Base-by-base conservation (phyloP, 2,329 filamentous ascomycete species). In the Aspergillus thermomutatus region DNA sequence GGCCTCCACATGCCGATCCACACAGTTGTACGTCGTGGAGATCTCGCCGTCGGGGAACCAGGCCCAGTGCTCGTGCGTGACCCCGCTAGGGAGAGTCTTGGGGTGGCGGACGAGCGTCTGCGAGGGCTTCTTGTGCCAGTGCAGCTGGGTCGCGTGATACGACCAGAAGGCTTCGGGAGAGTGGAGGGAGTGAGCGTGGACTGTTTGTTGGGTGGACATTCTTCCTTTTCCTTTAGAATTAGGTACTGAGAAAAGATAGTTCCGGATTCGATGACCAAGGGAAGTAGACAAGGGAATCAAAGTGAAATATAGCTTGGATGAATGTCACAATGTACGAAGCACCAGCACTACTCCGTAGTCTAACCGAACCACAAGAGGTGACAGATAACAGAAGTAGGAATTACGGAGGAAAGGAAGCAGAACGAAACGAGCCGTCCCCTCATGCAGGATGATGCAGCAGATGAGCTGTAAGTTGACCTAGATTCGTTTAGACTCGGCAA, bases 41-140 rank as follows among this genome's bases (percentile, higher is more conserved):
- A 97, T 90, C 77, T 94, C 87, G 60, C 92, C 93, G 60, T 86
- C 90, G 0, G 90, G 85, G 65, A 96, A 97, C 93, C 93, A 97
- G 60, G 86, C 84, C 92, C 92, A 97, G 69, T 89, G 86, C 45
- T 85, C 82, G 69, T 96, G 87, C 17, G 79, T 78, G n/a, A 80
- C 75, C 55, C 86, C 87, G 49, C 65, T 69, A 53, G 79, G 74
- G 3, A 94, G 78, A 7, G 79, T 84, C 74, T 90, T 92, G 49
- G 81, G 84, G 21, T 80, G 82, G 41, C 77, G 79, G 3, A 77
- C 76, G 23, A 95, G 81, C 0, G 84, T 83, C 0, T 81, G 78
- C 11, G 82, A 82, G 7, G 92, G 92, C 54, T 83, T 82, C 68
- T 85, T 88, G 75, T 95, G 88, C 92, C 92, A 97, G 72, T 88